Percentiles rank a stretch among this genome's conserved stretches.
Conservation (phyloP, 1,284 basidiomycete genomes). For the Ceratobasidium sp. region DNA sequence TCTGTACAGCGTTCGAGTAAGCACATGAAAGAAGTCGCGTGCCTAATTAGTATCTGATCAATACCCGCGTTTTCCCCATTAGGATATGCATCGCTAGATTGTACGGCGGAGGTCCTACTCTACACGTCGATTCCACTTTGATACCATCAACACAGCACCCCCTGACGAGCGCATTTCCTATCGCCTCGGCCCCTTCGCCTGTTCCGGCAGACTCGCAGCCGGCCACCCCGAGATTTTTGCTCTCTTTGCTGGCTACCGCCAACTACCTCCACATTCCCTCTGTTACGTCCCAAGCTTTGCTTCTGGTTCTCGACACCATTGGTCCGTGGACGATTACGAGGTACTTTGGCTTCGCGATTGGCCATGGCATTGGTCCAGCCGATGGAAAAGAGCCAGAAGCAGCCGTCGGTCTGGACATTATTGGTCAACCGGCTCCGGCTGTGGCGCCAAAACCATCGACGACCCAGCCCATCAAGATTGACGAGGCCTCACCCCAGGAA, state of each 20-base stretch:
- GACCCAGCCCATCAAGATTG: slow-evolving; percentile 22
- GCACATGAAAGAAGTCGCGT: slow-evolving; percentile 42
- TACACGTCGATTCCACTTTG: slow-evolving; percentile 70
- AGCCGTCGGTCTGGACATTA: slow-evolving; percentile 70
- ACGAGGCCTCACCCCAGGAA: slow-evolving; percentile 35
- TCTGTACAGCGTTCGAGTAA: slow-evolving; percentile 67
- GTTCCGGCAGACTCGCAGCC: slow-evolving; percentile 67
- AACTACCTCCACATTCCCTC: slow-evolving; percentile 85
- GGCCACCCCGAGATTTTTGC: slow-evolving; percentile 79
- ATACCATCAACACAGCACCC: slow-evolving; percentile 71
- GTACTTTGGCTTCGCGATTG: slow-evolving; percentile 86
- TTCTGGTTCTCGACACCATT: slow-evolving; percentile 73
- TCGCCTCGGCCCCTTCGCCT: slow-evolving; percentile 46
- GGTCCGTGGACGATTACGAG: slow-evolving; percentile 78
- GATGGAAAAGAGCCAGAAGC: slow-evolving; percentile 54
- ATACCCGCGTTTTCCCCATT: slow-evolving; percentile 29
- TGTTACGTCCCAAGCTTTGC: slow-evolving; percentile 75
- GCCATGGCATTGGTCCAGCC: slow-evolving; percentile 67
- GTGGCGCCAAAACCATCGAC: slow-evolving; percentile 27
- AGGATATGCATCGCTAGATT: slow-evolving; percentile 84
- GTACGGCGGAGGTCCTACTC: slow-evolving; percentile 82
- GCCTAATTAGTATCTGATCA: slow-evolving; percentile 5
- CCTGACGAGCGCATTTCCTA: slow-evolving; percentile 67
- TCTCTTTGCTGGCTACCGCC: slow-evolving; percentile 85
- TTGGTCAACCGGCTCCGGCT: slow-evolving; percentile 60